Conservation (phyloP, 352 stramenopile genomes). For the Globisporangium heterothallicum region DNA sequence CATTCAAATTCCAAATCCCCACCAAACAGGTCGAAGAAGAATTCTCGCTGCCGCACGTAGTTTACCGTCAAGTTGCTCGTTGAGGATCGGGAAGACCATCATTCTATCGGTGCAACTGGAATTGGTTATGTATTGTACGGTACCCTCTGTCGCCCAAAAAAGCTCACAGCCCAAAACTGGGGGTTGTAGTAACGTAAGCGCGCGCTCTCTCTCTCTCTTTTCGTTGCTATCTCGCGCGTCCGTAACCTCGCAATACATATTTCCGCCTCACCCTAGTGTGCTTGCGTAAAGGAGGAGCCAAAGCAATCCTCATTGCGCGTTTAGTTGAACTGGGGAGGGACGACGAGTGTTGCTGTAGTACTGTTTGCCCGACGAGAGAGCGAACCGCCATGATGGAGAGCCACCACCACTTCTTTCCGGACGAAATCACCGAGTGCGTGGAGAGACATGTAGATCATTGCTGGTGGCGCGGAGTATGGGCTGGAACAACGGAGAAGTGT, state of each 20-base stretch:
- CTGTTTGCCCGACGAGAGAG: too few relatives aligned
- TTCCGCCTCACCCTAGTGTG: not conserved
- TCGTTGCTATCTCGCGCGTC: not conserved
- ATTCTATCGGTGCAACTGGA: not conserved
- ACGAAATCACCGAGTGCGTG: constrained; percentile 52
- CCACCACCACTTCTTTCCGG: constrained; percentile 38
- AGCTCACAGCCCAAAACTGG: too few relatives aligned
- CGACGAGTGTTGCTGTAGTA: too few relatives aligned
- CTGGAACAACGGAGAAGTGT: too few relatives aligned
- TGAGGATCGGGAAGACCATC: constrained; percentile 1
- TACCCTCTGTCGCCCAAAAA: too few relatives aligned
- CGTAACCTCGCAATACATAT: not conserved
- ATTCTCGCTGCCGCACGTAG: constrained; percentile 2
- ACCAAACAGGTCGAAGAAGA: too few relatives aligned
- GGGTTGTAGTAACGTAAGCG: constrained; percentile 10
- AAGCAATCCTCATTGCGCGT: too few relatives aligned
- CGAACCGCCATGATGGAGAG: constrained; percentile 30
- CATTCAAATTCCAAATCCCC: too few relatives aligned
- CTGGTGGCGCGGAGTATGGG: too few relatives aligned
- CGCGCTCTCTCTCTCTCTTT: not conserved
- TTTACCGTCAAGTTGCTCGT: not conserved
- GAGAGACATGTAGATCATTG: not conserved
- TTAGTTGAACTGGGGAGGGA: too few relatives aligned
- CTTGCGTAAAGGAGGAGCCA: not conserved
- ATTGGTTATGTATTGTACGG: not conserved